Conservation (phyloP, 148 eudicot species). For the Tetragonia tetragonoides region DNA sequence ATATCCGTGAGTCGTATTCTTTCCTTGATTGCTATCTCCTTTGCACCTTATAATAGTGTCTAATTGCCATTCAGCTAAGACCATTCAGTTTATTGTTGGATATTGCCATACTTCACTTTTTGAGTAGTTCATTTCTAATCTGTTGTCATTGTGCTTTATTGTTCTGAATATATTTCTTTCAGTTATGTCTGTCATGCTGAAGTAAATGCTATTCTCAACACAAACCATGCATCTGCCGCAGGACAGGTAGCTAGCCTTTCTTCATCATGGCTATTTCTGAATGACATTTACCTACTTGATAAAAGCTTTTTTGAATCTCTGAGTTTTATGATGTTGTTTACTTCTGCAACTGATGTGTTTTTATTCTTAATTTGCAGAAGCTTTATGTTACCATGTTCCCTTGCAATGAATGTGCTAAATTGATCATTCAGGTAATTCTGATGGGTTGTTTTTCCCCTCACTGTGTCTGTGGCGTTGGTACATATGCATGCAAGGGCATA, state of each 20-base stretch:
- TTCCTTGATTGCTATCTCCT: slow-evolving; percentile 2
- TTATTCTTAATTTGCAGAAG: slow-evolving; percentile 46
- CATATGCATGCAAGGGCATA: background rate
- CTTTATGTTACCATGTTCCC: slow-evolving; percentile 98
- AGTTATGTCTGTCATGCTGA: slow-evolving; percentile 98
- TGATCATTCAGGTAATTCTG: slow-evolving; percentile 79
- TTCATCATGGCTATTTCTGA: background rate
- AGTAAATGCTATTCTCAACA: slow-evolving; percentile 93
- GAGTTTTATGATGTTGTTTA: background rate
- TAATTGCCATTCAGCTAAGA: background rate
- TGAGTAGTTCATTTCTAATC: background rate
- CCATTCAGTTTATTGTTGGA: background rate
- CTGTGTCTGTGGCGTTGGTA: background rate
- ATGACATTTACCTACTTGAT: background rate
- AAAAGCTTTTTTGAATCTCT: background rate
- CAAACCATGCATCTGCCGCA: slow-evolving; percentile 89
- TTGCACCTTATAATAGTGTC: background rate
- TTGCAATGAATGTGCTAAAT: slow-evolving; percentile 93
- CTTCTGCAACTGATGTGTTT: background rate
- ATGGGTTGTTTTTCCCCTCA: background rate
- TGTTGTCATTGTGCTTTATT: background rate
- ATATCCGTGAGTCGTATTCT: slow-evolving; percentile 67
- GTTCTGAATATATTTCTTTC: slow-evolving; percentile 12
- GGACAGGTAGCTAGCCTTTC: slow-evolving; percentile 62
- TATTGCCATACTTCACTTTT: background rate